phyloP scores from a whole-genome alignment of 768 basidiomycete species.

The Hemileccinum rubropunctum region DNA sequence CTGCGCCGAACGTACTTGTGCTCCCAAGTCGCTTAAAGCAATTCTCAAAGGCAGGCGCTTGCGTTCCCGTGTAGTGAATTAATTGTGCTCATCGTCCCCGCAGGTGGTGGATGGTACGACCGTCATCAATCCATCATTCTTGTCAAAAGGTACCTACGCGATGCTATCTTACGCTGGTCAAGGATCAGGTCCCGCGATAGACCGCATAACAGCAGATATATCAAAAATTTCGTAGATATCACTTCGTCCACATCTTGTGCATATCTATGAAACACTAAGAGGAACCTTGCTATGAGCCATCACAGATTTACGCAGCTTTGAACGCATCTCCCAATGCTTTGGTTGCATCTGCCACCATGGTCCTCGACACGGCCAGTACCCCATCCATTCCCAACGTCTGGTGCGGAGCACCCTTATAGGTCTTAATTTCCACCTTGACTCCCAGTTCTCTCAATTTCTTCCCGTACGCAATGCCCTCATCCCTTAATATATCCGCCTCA shows the following conservation, averaged over 20 bases:
- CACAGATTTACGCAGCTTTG: not conserved
- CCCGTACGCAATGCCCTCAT: conserved; percentile 65
- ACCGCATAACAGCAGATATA: conserved; percentile 29
- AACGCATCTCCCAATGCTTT: conserved; percentile 20
- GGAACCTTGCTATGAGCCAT: too few species aligned
- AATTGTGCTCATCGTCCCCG: not conserved
- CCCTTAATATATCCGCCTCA: conserved; percentile 64
- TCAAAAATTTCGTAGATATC: conserved; percentile 22
- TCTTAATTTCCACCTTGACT: conserved; percentile 49
- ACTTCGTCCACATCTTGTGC: not conserved
- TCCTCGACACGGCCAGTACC: conserved; percentile 10
- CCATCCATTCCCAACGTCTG: conserved; percentile 73
- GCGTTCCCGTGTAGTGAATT: too few species aligned
- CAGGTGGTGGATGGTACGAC: conserved; percentile 76
- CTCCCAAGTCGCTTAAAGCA: conserved; percentile 87
- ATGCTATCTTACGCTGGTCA: conserved; percentile 36
- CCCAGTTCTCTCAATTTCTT: conserved; percentile 53
- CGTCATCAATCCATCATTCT: conserved; percentile 83
- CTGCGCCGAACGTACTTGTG: conserved; percentile 80
- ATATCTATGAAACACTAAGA: not conserved
- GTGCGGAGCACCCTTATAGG: conserved; percentile 61
- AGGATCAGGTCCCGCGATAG: conserved; percentile 24
- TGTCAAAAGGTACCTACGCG: conserved; percentile 60
- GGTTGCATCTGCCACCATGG: conserved; percentile 20
- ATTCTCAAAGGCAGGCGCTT: conserved; percentile 71